Percentiles rank a stretch among this genome's conserved stretches.
Conservation (phyloP, 306 rosid genomes). For the Prinsepia uniflora region DNA sequence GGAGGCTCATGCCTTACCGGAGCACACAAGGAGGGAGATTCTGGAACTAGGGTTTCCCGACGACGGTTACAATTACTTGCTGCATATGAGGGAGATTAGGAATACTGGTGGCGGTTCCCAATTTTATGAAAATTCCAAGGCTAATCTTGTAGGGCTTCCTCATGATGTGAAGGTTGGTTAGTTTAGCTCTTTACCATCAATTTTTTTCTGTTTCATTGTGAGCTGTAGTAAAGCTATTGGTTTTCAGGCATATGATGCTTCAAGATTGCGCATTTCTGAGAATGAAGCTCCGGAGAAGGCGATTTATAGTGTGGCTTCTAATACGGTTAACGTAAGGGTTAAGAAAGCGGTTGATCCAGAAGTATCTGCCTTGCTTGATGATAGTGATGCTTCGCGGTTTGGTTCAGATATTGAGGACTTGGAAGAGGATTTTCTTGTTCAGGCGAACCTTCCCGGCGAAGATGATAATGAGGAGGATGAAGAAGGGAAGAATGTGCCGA, state of each 20-base stretch:
- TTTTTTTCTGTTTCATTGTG: neutral
- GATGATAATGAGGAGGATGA: constrained; percentile 17
- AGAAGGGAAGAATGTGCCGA: constrained; percentile 15
- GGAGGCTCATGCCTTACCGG: constrained; percentile 37
- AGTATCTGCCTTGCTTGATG: constrained; percentile 77
- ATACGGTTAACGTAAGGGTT: constrained; percentile 55
- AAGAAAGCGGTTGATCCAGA: constrained; percentile 86
- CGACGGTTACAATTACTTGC: constrained; percentile 85
- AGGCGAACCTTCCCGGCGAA: constrained; percentile 54
- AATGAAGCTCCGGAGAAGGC: constrained; percentile 40
- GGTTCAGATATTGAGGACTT: constrained; percentile 85
- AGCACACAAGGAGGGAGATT: constrained; percentile 63
- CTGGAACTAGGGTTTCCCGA: constrained; percentile 84
- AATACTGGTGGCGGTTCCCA: constrained; percentile 76
- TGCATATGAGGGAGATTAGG: constrained; percentile 71
- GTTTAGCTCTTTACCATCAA: neutral
- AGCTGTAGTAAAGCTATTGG: neutral
- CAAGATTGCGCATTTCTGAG: constrained; percentile 50
- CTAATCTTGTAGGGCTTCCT: constrained; percentile 57
- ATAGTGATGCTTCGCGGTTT: constrained; percentile 61
- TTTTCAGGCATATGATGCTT: constrained; percentile 87
- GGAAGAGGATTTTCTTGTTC: constrained; percentile 87
- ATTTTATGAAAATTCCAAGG: constrained; percentile 64
- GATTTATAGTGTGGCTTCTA: constrained; percentile 57
- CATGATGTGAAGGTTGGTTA: constrained; percentile 64